phyloP scores from a whole-genome alignment of 108 stramenopile genomes.

The Skeletonema costatum region DNA sequence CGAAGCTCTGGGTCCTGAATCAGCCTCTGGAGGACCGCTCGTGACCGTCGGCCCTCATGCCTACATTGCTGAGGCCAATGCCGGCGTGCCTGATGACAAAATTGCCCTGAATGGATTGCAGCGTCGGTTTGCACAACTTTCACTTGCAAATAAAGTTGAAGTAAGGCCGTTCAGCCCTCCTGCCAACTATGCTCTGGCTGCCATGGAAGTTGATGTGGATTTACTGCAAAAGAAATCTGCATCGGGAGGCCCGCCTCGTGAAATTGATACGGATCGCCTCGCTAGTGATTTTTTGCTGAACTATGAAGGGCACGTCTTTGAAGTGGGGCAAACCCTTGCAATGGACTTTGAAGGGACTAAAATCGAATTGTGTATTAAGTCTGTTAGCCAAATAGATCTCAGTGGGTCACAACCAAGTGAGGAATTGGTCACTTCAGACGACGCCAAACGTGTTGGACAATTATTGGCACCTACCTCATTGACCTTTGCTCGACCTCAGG shows the following conservation, averaged over 20 bases:
- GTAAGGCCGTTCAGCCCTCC: slow-evolving; percentile 61
- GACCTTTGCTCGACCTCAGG: slow-evolving; percentile 64
- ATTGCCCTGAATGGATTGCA: slow-evolving; percentile 88
- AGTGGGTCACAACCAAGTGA: slow-evolving; percentile 24
- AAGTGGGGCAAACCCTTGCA: slow-evolving; percentile 70
- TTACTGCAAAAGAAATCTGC: slow-evolving; percentile 67
- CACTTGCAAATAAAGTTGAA: slow-evolving; percentile 56
- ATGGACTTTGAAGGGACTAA: slow-evolving; percentile 93
- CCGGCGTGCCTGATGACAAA: slow-evolving; percentile 62
- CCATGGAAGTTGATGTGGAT: slow-evolving; percentile 73
- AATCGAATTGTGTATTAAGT: slow-evolving; percentile 63
- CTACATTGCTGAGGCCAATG: slow-evolving; percentile 74
- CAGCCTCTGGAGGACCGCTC: slow-evolving; percentile 41
- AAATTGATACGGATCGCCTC: slow-evolving; percentile 84
- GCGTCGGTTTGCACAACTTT: slow-evolving; percentile 69
- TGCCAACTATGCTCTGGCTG: slow-evolving; percentile 63
- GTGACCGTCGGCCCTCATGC: slow-evolving; percentile 69
- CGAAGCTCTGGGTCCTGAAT: slow-evolving; percentile 48
- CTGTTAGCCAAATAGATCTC: slow-evolving; percentile 54
- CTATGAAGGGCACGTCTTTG: slow-evolving; percentile 80
- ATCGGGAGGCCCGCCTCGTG: slow-evolving; percentile 44
- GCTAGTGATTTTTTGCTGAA: slow-evolving; percentile 66
- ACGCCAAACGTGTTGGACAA: slow-evolving; percentile 56
- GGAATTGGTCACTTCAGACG: slow-evolving; percentile 11
- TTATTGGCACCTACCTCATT: slow-evolving; percentile 65